Percentiles rank a stretch among this genome's conserved stretches.
These are phyloP conservation scores for Boechera stricta DNA, from an alignment of 345 rosid genomes.

Conservation along the genomic window DNA sequence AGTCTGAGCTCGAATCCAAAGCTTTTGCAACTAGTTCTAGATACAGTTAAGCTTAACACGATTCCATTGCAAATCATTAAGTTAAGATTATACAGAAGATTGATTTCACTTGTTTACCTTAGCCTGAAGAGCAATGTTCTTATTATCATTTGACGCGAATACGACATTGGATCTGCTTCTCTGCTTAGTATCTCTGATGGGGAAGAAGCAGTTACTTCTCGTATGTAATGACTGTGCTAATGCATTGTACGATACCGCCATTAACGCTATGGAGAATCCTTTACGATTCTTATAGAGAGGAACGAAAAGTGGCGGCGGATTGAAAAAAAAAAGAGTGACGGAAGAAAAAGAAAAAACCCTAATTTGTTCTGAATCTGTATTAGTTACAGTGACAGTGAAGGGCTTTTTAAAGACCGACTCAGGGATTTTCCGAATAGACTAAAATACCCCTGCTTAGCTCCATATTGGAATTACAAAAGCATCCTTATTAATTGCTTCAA, in stretches of 20 bases:
- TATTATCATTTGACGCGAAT: conserved; percentile 36
- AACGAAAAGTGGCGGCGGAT: conserved; percentile 30
- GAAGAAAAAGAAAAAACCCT: conserved; percentile 29
- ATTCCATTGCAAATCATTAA: not conserved
- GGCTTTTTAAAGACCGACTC: conserved; percentile 34
- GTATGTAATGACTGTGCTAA: conserved; percentile 22
- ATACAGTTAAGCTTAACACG: not conserved
- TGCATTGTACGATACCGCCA: conserved; percentile 36
- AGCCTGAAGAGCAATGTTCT: conserved; percentile 36
- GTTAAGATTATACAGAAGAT: not conserved
- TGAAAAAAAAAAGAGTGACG: not conserved
- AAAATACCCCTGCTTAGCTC: not conserved
- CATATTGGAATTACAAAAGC: not conserved
- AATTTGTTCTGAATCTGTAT: conserved; percentile 1
- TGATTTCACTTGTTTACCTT: conserved; percentile 30
- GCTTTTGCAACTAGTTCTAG: not conserved
- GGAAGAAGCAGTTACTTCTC: conserved; percentile 33
- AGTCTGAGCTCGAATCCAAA: not conserved
- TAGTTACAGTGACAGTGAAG: not conserved
- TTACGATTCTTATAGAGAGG: not conserved
- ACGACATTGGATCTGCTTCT: conserved; percentile 39
- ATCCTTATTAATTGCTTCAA: not conserved
- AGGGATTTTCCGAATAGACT: not conserved
- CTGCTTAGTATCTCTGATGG: conserved; percentile 22
- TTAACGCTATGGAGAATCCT: not conserved